Evolutionary conservation across 208 protist genomes (phyloP), one percentile per base, ranked within the genome.

Genomic region (Porcisia hertigi): DNA sequence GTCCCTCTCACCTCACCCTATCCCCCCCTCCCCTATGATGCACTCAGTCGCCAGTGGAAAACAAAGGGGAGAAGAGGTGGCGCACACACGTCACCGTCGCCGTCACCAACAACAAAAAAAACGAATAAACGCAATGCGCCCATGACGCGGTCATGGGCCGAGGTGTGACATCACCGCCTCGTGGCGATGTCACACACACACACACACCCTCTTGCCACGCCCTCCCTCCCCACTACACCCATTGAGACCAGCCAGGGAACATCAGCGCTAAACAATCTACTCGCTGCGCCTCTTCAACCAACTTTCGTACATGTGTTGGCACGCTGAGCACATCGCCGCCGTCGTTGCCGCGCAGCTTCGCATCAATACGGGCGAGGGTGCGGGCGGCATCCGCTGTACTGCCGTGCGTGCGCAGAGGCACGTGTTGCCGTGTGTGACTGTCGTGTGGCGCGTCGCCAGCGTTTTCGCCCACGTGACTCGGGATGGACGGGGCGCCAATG

Each of bases 291-390:
- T 81, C 78, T 63, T 88, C 83, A 39, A 94, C 65, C 49, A 97
- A 77, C 78, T 91, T 89, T 7, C 86, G 82, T 71, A 93, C 88
- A 43, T 96, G 91, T 60, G 88, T 88, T 6, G 86, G 69, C 8
- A 92, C 87, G 47, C 75, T 83, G 6, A 95, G 79, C 34, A 84
- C 53, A 36, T 96, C 91, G n/a, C 89, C 90, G 39, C 80, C 80
- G 34, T 95, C 88, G 76, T 91, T 87, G 54, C 93, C 91, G 18
- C 77, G 69, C 64, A 99, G 87, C 82, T 99, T 99, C 55, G 95
- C 88, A 0, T 85, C 82, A 20, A 98, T 89, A 39, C 89, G 82
- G 1, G 90, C 78, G 5, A 98, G 71, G 1, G 93, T 92, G 47
- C 90, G 88, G 43, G 92, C 81, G 0, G 96, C 95, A 64, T 98